Base-by-base conservation (phyloP, 257 asterid species). In the Salvia miltiorrhiza region DNA sequence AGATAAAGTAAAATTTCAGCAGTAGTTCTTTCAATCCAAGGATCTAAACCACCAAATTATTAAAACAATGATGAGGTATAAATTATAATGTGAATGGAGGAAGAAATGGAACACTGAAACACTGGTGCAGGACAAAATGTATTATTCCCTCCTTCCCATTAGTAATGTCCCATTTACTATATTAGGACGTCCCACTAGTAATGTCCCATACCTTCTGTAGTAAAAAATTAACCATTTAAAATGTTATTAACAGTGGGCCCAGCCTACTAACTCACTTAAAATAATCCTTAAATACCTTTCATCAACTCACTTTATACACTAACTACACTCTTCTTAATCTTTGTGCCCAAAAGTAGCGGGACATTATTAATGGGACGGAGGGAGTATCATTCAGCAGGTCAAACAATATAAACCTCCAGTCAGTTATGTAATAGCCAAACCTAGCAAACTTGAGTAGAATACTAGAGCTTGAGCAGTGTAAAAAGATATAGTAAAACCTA, bases 1-100 rank as follows among this genome's bases (percentile, higher is more conserved):
- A 62, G 32, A 72, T 72, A 64, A 80, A 76, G 71, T 49, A 77
- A 44, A 69, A 23, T 39, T 56, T 35, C 50, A 67, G 72, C 52
- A 19, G 65, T 8, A 24, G 53, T 49, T 70, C 39, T 76, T 52
- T 78, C 49, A 71, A 64, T 57, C 26, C 47, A 65, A 55, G 10
- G 50, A 72, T 67, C 62, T 53, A 33, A 43, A 54, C 62, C 35
- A 21, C 21, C 16, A 53, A 45, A 43, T 5, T 45, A 9, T 9
- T 39, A 26, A 16, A 59, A 47, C 50, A 69, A 64, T 40, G 28
- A 40, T 24, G n/a, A n/a, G n/a, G n/a, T n/a, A n/a, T n/a, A 43
- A 65, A 76, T 41, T 17, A 32, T 48, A 11, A 57, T 2, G 52
- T 60, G 60, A 67, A 57, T 32, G 30, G 49, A 65, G 45, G 41